These are phyloP conservation scores for Fusarium xylarioides DNA, from an alignment of 2,329 filamentous ascomycete species.

Conservation along the genomic window DNA sequence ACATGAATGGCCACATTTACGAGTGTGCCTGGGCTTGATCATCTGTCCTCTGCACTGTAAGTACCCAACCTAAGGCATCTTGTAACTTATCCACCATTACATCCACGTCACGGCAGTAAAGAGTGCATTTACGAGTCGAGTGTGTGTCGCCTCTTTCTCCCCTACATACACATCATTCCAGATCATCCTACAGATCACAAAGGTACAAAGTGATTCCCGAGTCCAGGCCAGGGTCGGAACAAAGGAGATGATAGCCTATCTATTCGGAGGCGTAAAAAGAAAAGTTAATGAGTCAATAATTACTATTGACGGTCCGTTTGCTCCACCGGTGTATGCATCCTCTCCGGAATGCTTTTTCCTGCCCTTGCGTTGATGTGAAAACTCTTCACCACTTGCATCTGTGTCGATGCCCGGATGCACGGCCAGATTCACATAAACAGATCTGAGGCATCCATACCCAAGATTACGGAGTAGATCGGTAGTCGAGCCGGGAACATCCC, in stretches of 20 bases:
- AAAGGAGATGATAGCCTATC: background rate
- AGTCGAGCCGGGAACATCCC: conserved; percentile 23
- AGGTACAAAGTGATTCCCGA: background rate
- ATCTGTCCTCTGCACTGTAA: background rate
- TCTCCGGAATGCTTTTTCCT: background rate
- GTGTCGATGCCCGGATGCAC: background rate
- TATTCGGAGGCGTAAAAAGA: conserved; percentile 3
- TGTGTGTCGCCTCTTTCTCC: background rate
- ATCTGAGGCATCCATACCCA: conserved; percentile 11
- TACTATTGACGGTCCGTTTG: background rate
- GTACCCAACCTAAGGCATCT: background rate
- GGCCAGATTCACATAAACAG: background rate
- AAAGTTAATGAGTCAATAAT: conserved; percentile 1
- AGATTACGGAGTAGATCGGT: conserved; percentile 1
- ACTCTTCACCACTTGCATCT: background rate
- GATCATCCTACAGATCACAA: background rate
- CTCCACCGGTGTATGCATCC: background rate
- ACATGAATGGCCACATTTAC: background rate
- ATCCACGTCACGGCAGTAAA: conserved; percentile 1
- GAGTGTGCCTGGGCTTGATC: background rate
- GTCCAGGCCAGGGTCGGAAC: background rate
- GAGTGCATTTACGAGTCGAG: conserved; percentile 1
- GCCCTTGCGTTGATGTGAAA: conserved; percentile 10
- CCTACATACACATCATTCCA: background rate
- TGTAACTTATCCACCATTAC: background rate